Base-by-base conservation (phyloP, 2,329 filamentous ascomycete species). In the Epichloe amarillans region DNA sequence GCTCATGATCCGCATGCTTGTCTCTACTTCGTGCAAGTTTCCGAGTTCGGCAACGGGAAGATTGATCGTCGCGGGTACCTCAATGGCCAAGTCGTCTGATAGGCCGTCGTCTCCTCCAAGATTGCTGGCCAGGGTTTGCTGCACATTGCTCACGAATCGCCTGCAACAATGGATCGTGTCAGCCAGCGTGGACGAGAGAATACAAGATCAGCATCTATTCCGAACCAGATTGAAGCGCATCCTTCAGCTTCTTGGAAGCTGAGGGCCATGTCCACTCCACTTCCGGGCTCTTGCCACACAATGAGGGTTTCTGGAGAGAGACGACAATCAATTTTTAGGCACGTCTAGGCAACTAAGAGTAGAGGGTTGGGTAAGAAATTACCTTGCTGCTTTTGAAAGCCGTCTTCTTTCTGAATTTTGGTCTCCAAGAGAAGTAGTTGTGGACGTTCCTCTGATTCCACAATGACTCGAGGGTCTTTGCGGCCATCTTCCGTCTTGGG, bases 361-460 rank as follows among this genome's bases (percentile, higher is more conserved):
- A n/a, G 33, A 39, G 30, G 47, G 41, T 12, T n/a, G 26, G 19
- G 11, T 5, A 3, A 21, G n/a, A 15, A 37, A 72, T 61, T 78
- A 84, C 88, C 88, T 84, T 97, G 91, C 68, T 98, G 93, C 70
- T 96, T 95, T 70, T 97, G 90, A 65, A 97, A 97, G 53, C 87
- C 86, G 79, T 97, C 91, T 63, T 96, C 90, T 66, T 89, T 95
- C 55, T 82, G 81, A 57, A 98, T 94, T 63, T 80, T 85, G 38
- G 91, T 95, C 68, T 96, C 88, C 53, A 98, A 75, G 38, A 98
- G 74, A 56, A 88, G 79, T 56, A 88, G 82, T 49, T 86, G 80
- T 47, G 89, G 88, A 55, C 94, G 82, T 58, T 97, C 93, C 71
- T 98, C 93, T 52, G 91, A 95, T 62, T 95, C 83, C 60, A 98